Conservation (phyloP, 805 yeast species). For the Wickerhamomyces strasburgensis region DNA sequence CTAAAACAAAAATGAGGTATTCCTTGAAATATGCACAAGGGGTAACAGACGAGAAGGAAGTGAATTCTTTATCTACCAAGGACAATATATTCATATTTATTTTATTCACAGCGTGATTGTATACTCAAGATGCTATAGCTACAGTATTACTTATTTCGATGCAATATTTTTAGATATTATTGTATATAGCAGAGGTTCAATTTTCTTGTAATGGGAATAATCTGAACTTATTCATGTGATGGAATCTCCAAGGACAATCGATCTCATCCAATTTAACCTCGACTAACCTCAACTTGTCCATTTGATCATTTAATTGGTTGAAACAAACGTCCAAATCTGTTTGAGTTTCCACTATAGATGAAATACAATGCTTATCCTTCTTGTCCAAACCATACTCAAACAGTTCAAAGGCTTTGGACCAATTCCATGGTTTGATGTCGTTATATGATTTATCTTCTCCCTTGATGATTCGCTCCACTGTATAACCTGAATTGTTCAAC, state of each 20-base stretch:
- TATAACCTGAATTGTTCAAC: conserved; percentile 82
- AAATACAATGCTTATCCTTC: conserved; percentile 24
- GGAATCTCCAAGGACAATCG: conserved; percentile 65
- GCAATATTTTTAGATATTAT: background rate
- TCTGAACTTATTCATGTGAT: conserved; percentile 34
- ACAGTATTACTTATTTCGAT: too few species aligned
- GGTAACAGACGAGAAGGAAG: too few species aligned
- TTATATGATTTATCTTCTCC: conserved; percentile 77
- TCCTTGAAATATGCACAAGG: background rate
- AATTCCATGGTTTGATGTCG: conserved; percentile 83
- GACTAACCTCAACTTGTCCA: conserved; percentile 39
- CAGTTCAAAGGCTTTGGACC: conserved; percentile 62
- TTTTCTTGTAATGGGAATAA: conserved; percentile 15
- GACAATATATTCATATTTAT: too few species aligned
- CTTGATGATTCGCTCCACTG: conserved; percentile 81
- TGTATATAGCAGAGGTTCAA: background rate
- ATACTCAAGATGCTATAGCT: too few species aligned
- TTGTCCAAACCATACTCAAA: conserved; percentile 49
- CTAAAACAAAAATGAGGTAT: background rate
- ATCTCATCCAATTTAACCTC: conserved; percentile 55
- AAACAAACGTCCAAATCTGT: conserved; percentile 29
- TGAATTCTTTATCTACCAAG: too few species aligned
- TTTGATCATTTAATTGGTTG: conserved; percentile 26
- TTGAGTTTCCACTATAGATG: conserved; percentile 32
- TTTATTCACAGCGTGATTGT: too few species aligned